Evolutionary conservation across 768 basidiomycete genomes (phyloP), one percentile per base, ranked within the genome.

Genomic region (Amanita pseudoporphyria): DNA sequence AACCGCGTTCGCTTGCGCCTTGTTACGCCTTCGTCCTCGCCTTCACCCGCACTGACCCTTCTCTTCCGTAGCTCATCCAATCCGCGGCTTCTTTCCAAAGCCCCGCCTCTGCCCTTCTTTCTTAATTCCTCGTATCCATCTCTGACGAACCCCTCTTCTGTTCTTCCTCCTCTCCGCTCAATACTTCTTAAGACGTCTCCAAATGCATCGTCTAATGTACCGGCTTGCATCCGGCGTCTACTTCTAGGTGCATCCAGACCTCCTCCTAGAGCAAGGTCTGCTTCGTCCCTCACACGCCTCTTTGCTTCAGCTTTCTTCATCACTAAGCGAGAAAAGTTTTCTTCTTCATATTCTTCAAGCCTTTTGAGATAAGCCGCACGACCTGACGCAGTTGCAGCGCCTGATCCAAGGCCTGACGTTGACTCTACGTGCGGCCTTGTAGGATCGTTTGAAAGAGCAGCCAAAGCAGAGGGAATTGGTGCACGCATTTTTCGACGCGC

Each of bases 301-400:
- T 73, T 78, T 13, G 78, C 75, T 39, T 95, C 92, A 59, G 81
- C 82, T 73, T 97, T 97, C 62, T 84, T 87, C 79, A 93, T 84
- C 52, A 94, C 73, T 47, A 97, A 59, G 39, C 95, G 82, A 32
- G 87, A 88, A 67, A 97, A 90, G 64, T 95, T 93, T 40, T 90
- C 90, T 62, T 95, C 92, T 68, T 98, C 95, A 63, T 89, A 98
- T 53, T 90, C 83, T 45, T 78, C 80, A 66, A 96, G 78, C 5
- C 81, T 77, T 56, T 81, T 77, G 48, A 97, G 73, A 59, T 93
- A 85, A 14, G 81, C 77, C 9, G 87, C 88, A 18, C 92, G 84
- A 21, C 75, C 75, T 18, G 82, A 80, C 9, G 69, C 63, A 10
- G 82, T 63, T 3, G 79, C 64, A 5, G 82, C 77, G 22, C 75